Evolutionary conservation across 108 stramenopile species (phyloP), one percentile per base, ranked within the genome.

Genomic region (Nitzschia sp.): DNA sequence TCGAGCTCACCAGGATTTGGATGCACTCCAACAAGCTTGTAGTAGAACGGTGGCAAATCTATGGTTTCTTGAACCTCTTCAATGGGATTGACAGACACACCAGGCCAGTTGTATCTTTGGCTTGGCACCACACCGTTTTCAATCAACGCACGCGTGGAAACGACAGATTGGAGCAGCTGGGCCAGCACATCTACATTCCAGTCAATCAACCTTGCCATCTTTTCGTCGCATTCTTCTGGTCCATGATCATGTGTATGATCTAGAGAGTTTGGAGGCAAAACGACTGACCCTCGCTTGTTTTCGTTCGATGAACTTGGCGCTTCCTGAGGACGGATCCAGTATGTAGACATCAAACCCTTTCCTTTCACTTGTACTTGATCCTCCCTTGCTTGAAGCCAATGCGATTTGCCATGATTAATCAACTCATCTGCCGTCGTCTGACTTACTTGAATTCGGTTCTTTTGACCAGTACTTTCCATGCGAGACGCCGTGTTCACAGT

Each of bases 301-400:
- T 5, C 29, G 29, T 34, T 34, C 29, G 29, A 34, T 3, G 29
- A 34, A 34, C 29, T 34, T 34, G 29, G 29, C 5, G 29, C 29
- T 34, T 34, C 29, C 29, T 34, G 20, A 5, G 53, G 12, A 3
- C 57, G 39, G 14, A 79, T 26, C 82, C 82, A 83, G 20, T 38
- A 65, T 51, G 64, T 65, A 37, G 51, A 51, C 8, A 86, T 41
- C 44, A 48, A 39, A 22, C 85, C 85, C 52, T 86, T 86, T 34
- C 85, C 85, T 52, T 86, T 86, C 3, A 78, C 85, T 22, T 54
- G 14, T 0, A 86, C 72, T 15, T 56, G 46, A 17, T 51, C 56
- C 20, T 81, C 69, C 11, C 85, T 67, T 22, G 66, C 44, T 7
- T 41, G 41, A 20, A 80, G 46, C 79, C 73, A 79, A 42, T 70